Evolutionary conservation across 2,329 filamentous ascomycete genomes (phyloP).

Genomic region (Tolypocladium endophyticum): DNA sequence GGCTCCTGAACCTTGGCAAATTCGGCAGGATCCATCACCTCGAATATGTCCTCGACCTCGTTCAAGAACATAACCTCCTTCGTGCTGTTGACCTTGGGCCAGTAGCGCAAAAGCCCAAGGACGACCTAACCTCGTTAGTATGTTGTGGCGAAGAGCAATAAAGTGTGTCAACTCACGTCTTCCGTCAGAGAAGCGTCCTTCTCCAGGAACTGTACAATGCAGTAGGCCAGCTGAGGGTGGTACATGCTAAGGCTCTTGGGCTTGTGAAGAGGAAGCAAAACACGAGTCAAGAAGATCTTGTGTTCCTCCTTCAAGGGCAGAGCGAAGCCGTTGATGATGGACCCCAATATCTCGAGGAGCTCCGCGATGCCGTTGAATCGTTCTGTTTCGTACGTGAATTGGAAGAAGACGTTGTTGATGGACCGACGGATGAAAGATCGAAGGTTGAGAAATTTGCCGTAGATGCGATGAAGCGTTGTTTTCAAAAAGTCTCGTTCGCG

Average conservation of each 20-base stretch:
- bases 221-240: conserved; percentile 94
- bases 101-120: conserved; percentile 86
- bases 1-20: conserved; percentile 98
- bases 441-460: conserved; percentile 96
- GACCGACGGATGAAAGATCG: conserved; percentile 94
- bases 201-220: conserved; percentile 96
- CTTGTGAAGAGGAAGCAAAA: conserved; percentile 90
- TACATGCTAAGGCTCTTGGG: conserved; percentile 99
- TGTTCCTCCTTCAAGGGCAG: conserved; percentile 96
- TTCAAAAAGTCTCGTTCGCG: conserved; percentile 95
- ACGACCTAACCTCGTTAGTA: conserved; percentile 54
- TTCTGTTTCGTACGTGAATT: conserved; percentile 98
- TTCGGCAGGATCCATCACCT: conserved; percentile 98
- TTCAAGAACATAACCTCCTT: conserved; percentile 99
- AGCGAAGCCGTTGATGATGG: conserved; percentile 98
- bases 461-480: conserved; percentile 94
- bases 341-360: conserved; percentile 89
- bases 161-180: conserved; percentile 51
- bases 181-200: conserved; percentile 96
- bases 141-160: not conserved
- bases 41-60: conserved; percentile 98
- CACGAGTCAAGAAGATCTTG: conserved; percentile 91
- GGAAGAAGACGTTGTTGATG: conserved; percentile 99
- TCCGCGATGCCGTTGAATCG: conserved; percentile 98
- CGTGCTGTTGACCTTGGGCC: conserved; percentile 98